Base-by-base conservation (phyloP, 352 stramenopile genomes). In the Pseudoperonospora humuli region DNA sequence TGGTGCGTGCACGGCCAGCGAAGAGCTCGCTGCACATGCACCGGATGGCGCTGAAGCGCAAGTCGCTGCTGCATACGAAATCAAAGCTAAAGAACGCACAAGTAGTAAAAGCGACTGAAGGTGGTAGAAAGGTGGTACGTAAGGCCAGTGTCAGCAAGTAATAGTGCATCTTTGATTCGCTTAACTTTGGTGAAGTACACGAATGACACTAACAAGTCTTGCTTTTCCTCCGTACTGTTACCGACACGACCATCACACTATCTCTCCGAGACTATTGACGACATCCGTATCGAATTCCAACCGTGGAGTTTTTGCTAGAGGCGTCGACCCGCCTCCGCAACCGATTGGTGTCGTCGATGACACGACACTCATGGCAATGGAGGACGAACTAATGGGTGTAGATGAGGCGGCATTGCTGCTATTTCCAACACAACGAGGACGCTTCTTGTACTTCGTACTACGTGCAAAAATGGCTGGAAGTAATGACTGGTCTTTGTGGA, bases 1-100 rank as follows among this genome's bases (percentile, higher is more conserved):
- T 80, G 15, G 58, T 84, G 36, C 69, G 76, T 7, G 45, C 75
- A 29, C 65, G 72, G 10, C 67, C 80, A 11, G 59, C 55, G 7
- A 88, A 88, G 50, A 88, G 73, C 48, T 92, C 77, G 40, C 47
- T 92, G 17, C 80, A 92, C 58, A 84, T 86, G 77, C 80, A 90
- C 48, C 71, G 80, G 28, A 62, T 92, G 25, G 73, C 77, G 27
- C 50, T 89, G 26, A 92, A 92, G 52, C 65, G 75, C 26, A 85
- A 87, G 54, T 70, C 72, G 17, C 39, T 80, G 24, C 57, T 74
- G 43, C 60, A 67, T 44, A 70, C 62, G n/a, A 73, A 77, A 40
- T 59, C 59, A 41, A 62, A 67, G 42, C 56, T 75, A n/a, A 83
- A 84, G 54, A 60, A 58, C 26, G 45, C 53, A 7, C 54, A 61